Evolutionary conservation across 257 asterid species (phyloP), one percentile per base, ranked within the genome.

Genomic region (Paraleonurus japonicus): DNA sequence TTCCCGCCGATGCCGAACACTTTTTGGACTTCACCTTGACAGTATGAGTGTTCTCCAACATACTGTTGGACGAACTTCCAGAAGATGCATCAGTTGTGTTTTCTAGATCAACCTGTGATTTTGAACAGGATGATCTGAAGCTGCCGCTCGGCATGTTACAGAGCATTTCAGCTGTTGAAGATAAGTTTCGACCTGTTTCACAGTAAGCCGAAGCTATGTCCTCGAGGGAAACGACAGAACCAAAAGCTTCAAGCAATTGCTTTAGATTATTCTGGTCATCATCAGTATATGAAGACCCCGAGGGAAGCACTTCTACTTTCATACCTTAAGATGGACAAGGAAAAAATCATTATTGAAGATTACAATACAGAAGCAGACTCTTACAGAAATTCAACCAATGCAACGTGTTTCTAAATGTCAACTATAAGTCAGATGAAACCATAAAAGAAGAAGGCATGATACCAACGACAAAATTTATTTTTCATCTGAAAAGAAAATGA

Each of bases 201-300:
- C 83, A 80, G 67, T 93, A 93, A 60, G 96, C 93, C 4, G 92
- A 76, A 51, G 96, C 92, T 47, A 93, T 93, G 74, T 87, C 92
- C 33, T 86, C 70, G 6, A 89, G 89, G 59, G 97, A 85, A 67
- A 88, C 89, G 48, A 65, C 67, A 50, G 92, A 84, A 66, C 96
- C 89, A 77, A 93, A 90, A 33, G 79, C 67, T 39, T 90, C 88
- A 2, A 86, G 90, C 88, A 93, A 77, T 37, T 17, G 72, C 77
- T 82, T 81, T 47, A 93, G 85, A 79, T 87, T 87, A 61, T 53
- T 65, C 48, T 75, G 43, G 62, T 93, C 97, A 26, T 73, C 83
- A 23, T 76, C 88, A 19, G 78, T 72, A 45, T 37, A 80, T 13
- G 82, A 71, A 65, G 51, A 60, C 63, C 79, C 77, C 33, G 85